Evolutionary conservation across 2,329 filamentous ascomycete species (phyloP).

Genomic region (Periconia sp.): DNA sequence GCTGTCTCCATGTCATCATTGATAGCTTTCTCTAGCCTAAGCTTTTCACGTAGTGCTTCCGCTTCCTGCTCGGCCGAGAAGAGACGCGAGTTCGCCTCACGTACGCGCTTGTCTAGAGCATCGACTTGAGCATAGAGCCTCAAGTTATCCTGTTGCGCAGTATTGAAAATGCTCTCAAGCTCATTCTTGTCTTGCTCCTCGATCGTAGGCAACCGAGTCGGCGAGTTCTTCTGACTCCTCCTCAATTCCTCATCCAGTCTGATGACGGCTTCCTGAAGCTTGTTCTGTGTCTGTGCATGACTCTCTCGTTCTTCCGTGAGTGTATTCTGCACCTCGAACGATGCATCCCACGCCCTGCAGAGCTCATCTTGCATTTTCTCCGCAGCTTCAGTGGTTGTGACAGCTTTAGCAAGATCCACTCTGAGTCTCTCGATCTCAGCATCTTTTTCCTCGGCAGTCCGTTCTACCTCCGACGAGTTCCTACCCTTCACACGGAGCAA

Average conservation of each 20-base stretch:
- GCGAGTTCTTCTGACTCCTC: slow-evolving; percentile 17
- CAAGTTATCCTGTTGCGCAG: slow-evolving; percentile 41
- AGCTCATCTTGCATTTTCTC: slow-evolving; percentile 37
- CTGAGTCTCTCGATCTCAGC: slow-evolving; percentile 36
- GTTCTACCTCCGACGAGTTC: slow-evolving; percentile 21
- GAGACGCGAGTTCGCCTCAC: slow-evolving; percentile 34
- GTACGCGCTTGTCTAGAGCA: slow-evolving; percentile 34
- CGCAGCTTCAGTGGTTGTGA: slow-evolving; percentile 25
- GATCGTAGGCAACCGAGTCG: slow-evolving; percentile 36
- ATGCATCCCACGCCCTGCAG: slow-evolving; percentile 38
- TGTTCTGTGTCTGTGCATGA: slow-evolving; percentile 33
- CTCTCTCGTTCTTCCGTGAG: slow-evolving; percentile 34
- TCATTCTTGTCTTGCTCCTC: slow-evolving; percentile 41
- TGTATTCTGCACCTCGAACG: slow-evolving; percentile 32
- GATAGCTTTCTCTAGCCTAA: slow-evolving; percentile 32
- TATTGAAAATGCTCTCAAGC: slow-evolving; percentile 34
- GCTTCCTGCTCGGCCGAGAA: slow-evolving; percentile 32
- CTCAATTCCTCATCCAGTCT: slow-evolving; percentile 25
- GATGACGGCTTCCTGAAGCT: slow-evolving; percentile 26
- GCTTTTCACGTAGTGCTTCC: slow-evolving; percentile 29
- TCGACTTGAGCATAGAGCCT: slow-evolving; percentile 36
- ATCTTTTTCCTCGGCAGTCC: slow-evolving; percentile 27
- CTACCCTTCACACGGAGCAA: slow-evolving; percentile 35
- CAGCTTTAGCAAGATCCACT: slow-evolving; percentile 28
- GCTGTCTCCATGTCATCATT: slow-evolving; percentile 36